These are phyloP conservation scores for Raffaelea deltoideospora DNA, from an alignment of 2,329 filamentous ascomycete species.

Conservation along the genomic window DNA sequence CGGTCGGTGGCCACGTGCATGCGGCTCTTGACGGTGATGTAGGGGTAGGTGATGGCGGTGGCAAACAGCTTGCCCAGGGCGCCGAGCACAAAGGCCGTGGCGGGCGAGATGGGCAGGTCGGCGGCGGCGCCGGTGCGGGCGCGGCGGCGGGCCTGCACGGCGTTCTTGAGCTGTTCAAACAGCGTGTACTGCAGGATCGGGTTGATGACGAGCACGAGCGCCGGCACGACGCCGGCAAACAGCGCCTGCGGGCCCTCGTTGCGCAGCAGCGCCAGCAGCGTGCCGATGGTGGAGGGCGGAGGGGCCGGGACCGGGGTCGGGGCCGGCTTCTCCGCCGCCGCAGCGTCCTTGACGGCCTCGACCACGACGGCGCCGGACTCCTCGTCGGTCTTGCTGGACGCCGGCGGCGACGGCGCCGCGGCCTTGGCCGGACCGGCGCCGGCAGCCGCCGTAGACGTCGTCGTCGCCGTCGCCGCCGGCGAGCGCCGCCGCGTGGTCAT, in stretches of 20 bases:
- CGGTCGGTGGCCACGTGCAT: constrained; percentile 83
- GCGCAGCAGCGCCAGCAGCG: constrained; percentile 62
- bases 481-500: constrained; percentile 75
- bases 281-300: constrained; percentile 60
- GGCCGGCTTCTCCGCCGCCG: constrained; percentile 10
- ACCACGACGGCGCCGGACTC: constrained; percentile 5
- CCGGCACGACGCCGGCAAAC: constrained; percentile 85
- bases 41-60: constrained; percentile 89
- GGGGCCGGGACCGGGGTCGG: constrained; percentile 9
- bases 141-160: constrained; percentile 49
- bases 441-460: constrained; percentile 14
- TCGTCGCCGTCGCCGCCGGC: constrained; percentile 16
- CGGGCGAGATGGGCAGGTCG: constrained; percentile 50
- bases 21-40: constrained; percentile 96
- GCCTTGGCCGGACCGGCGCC: constrained; percentile 5
- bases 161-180: constrained; percentile 95
- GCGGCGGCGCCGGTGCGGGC: constrained; percentile 19
- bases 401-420: constrained; percentile 6
- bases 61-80: constrained; percentile 90
- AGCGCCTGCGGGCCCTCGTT: constrained; percentile 76
- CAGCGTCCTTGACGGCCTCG: constrained; percentile 7
- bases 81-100: constrained; percentile 78
- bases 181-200: constrained; percentile 97
- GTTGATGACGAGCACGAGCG: constrained; percentile 89
- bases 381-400: constrained; percentile 12